Evolutionary conservation across 345 rosid genomes (phyloP), one percentile per base, ranked within the genome.

Genomic region (Boechera stricta): DNA sequence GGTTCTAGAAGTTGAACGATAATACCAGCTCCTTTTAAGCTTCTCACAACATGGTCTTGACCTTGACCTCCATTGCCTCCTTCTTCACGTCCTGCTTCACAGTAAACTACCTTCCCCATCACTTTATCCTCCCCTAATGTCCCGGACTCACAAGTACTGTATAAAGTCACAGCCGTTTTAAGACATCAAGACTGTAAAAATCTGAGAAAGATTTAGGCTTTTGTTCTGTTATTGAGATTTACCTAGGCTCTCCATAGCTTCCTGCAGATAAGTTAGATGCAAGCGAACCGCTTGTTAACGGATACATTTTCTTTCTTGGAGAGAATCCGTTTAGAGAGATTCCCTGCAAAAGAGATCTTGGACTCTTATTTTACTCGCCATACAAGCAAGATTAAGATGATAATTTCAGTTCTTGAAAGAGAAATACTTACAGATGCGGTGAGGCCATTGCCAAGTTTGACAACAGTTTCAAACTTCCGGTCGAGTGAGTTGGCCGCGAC

Each of bases 401-500:
- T 49, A 67, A 21, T 53, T 59, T 56, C 13, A 45, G 26, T 32
- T 49, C 9, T 13, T 39, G 28, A 39, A 56, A 28, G 45, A 42
- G 6, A 45, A 7, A 26, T 58, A 67, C 88, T 71, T 76, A 90
- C 97, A 0, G 76, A 21, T 54, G 82, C 12, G 18, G 56, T 67
- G 31, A 24, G 68, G 64, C 95, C 92, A 77, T 87, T 81, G 18
- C 97, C 92, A 13, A 94, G 84, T 80, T 85, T 84, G 38, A 88
- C 74, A 10, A 70, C 18, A 6, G 96, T 84, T 39, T 28, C 68
- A 21, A 90, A 92, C 76, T 87, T 79, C 44, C 98, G 72, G 39
- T 94, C 96, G 13, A 85, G 71, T 59, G 85, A 84, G 51, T 77
- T 87, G 56, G 98, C 98, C 3, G 88, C 97, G 5, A 89, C 92